Evolutionary conservation across 2,329 filamentous ascomycete genomes (phyloP).

Genomic region (Paecilomyces fulvus): DNA sequence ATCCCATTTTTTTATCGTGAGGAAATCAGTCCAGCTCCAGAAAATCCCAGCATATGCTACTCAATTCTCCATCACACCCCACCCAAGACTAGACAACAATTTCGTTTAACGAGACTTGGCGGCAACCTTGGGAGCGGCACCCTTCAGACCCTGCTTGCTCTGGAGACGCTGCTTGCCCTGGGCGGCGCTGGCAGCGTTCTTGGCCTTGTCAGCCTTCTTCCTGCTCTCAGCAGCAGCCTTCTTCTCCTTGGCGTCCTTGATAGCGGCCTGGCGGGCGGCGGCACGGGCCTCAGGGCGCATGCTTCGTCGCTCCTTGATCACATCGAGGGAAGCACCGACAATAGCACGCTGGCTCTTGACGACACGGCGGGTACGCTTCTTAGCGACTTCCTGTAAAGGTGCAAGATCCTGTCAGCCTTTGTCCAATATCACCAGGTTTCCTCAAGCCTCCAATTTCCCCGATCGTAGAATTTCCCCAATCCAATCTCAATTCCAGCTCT

Average conservation of each 20-base stretch:
- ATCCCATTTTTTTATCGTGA: constrained; percentile 12
- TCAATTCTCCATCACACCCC: constrained; percentile 3
- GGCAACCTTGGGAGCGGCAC: constrained; percentile 74
- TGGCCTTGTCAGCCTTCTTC: constrained; percentile 99
- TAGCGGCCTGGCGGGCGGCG: constrained; percentile 79
- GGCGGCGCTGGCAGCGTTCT: constrained; percentile 64
- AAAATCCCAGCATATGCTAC: constrained; percentile 3
- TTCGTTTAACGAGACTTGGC: constrained; percentile 71
- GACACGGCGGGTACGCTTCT: constrained; percentile 97
- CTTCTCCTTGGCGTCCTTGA: constrained; percentile 99
- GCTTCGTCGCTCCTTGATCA: constrained; percentile 97
- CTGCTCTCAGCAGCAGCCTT: constrained; percentile 74
- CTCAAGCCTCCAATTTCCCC: background rate
- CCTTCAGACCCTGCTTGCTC: constrained; percentile 97
- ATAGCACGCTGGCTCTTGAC: constrained; percentile 99
- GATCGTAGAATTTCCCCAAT: constrained; percentile 9
- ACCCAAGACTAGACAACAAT: constrained; percentile 11
- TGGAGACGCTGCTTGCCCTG: constrained; percentile 76
- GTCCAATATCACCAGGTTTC: constrained; percentile 10
- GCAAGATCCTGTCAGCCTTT: constrained; percentile 9
- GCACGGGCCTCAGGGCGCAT: constrained; percentile 92
- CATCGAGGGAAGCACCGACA: constrained; percentile 97
- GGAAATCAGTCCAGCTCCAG: constrained; percentile 11
- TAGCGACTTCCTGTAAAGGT: constrained; percentile 81
- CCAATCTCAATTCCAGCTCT: constrained; percentile 3